Conservation (phyloP, 2,329 filamentous ascomycete genomes). For the Aspergillus bombycis region DNA sequence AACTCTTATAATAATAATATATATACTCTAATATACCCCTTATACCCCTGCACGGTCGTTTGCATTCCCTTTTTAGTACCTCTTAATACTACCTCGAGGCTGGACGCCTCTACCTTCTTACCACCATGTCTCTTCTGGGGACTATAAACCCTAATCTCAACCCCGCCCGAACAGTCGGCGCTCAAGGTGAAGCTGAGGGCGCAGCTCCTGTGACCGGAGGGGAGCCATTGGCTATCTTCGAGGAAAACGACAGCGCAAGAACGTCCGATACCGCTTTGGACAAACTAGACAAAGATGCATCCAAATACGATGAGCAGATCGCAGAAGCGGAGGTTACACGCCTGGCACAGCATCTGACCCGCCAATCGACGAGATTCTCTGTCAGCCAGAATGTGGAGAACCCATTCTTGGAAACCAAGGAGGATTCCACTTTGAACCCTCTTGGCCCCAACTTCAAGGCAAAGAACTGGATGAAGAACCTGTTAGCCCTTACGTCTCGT, state of each 20-base stretch:
- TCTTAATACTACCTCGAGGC: slow-evolving; percentile 16
- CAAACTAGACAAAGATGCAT: slow-evolving; percentile 12
- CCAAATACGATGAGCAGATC: slow-evolving; percentile 27
- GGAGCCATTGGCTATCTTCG: slow-evolving; percentile 19
- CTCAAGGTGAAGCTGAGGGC: slow-evolving; percentile 17
- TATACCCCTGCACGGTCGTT: slow-evolving; percentile 7
- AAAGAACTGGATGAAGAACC: slow-evolving; percentile 51
- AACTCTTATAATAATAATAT: background rate
- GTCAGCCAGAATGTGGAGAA: slow-evolving; percentile 32
- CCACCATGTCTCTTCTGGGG: slow-evolving; percentile 39
- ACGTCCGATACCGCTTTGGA: slow-evolving; percentile 34
- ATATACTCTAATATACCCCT: slow-evolving; percentile 9
- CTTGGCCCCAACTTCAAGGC: slow-evolving; percentile 48
- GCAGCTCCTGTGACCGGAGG: slow-evolving; percentile 4
- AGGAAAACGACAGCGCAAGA: slow-evolving; percentile 26
- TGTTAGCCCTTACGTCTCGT: slow-evolving; percentile 50
- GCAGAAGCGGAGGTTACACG: slow-evolving; percentile 36
- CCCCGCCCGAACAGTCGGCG: slow-evolving; percentile 20
- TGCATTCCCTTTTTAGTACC: slow-evolving; percentile 6
- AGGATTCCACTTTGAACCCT: slow-evolving; percentile 49
- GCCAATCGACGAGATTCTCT: slow-evolving; percentile 38
- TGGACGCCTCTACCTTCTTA: slow-evolving; percentile 16
- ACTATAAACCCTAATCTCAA: slow-evolving; percentile 35
- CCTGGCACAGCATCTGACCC: slow-evolving; percentile 39
- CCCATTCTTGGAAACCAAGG: slow-evolving; percentile 37